Base-by-base conservation (phyloP, 306 rosid species). In the Cyamopsis tetragonoloba region DNA sequence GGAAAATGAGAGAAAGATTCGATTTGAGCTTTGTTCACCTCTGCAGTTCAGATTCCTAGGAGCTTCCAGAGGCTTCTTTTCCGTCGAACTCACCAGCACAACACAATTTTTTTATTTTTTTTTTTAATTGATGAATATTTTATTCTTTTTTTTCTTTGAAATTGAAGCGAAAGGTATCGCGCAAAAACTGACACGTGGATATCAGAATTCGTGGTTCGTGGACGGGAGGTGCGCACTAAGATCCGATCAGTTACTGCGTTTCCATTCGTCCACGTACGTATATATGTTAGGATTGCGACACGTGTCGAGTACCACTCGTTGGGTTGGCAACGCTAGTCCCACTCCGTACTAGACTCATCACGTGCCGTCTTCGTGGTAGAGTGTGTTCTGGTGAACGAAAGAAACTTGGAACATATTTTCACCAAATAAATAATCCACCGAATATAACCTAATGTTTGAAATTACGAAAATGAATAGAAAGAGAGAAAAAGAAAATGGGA, bases 131-230 rank as follows among this genome's bases (percentile, higher is more conserved):
- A 15, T 20, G 65, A 65, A 22, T 80, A 73, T 72, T 66, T 35
- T 39, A 44, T 38, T 51, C n/a, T n/a, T 7, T 31, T 27, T 54
- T 23, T 53, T 12, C 22, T 60, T 54, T 65, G 24, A 15, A 6
- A 58, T 42, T 10, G 60, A 54, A 68, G 26, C 48, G 19, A 81
- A 82, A 50, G 65, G 74, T 26, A 70, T 78, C 82, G 60, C 63
- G 78, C 11, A 70, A 35, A 60, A 49, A 13, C 0, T 4, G 88
- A 78, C 96, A 83, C 89, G 92, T 86, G 89, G 80, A 81, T 49
- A 78, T 67, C 75, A 80, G 64, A 84, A 86, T 76, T 89, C 88
- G 80, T 82, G 91, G 88, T 86, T 89, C 92, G 89, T 89, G 96
- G 96, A 78, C 41, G 85, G 72, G 81, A 89, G 75, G n/a, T 3